Conservation (phyloP, 2,329 filamentous ascomycete species). For the Coniochaeta sp. region DNA sequence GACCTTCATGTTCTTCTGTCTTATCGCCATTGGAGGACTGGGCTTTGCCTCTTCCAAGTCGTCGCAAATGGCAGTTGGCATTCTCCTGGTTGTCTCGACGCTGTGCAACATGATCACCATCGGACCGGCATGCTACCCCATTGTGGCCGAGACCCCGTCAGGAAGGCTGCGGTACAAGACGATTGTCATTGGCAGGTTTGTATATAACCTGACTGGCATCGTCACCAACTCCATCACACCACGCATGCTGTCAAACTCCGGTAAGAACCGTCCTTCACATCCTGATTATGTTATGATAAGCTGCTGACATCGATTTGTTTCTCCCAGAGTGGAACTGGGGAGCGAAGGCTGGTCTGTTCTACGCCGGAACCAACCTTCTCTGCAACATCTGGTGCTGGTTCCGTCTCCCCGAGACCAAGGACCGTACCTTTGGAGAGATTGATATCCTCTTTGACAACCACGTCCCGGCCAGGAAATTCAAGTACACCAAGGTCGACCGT, state of each 20-base stretch:
- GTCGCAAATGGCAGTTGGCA: constrained; percentile 23
- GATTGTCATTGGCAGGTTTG: constrained; percentile 16
- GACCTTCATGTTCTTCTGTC: constrained; percentile 29
- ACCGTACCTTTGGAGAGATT: constrained; percentile 11
- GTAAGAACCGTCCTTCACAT: too few species aligned
- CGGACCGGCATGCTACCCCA: constrained; percentile 21
- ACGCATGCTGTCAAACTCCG: constrained; percentile 15
- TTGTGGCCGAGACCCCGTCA: constrained; percentile 18
- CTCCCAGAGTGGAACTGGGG: constrained; percentile 24
- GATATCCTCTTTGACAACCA: constrained; percentile 19
- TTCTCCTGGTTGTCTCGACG: constrained; percentile 22
- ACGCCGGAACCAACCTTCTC: constrained; percentile 19
- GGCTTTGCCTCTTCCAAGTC: constrained; percentile 15
- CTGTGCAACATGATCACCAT: constrained; percentile 26
- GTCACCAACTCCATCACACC: constrained; percentile 19
- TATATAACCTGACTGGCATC: constrained; percentile 18
- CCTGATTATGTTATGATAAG: too few species aligned
- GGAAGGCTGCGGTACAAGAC: constrained; percentile 17
- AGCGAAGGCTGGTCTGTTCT: constrained; percentile 21
- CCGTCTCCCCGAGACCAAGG: constrained; percentile 22
- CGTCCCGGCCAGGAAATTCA: constrained; percentile 17
- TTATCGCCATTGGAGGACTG: constrained; percentile 26
- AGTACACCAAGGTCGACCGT: constrained; percentile 19
- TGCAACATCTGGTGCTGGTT: constrained; percentile 23
- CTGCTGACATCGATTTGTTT: too few species aligned